Percentiles rank a stretch among this genome's conserved stretches.
These are phyloP conservation scores for Xylariaceae sp. DNA, from an alignment of 2,329 filamentous ascomycete genomes.

Conservation along the genomic window DNA sequence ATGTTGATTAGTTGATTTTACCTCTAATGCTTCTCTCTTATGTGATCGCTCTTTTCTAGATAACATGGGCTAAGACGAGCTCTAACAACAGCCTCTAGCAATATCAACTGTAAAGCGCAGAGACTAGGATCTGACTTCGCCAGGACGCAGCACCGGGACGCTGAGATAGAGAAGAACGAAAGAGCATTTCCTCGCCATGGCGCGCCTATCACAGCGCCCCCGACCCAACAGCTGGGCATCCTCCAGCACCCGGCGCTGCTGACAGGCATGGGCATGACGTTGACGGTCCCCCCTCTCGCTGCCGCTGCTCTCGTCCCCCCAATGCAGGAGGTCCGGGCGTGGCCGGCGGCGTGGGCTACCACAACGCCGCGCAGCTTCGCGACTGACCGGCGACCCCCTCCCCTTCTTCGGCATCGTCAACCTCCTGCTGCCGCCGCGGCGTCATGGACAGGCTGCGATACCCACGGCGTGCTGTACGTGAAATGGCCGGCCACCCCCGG, in stretches of 20 bases:
- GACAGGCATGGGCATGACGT: conserved; percentile 97
- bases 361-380: conserved; percentile 90
- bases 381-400: conserved; percentile 90
- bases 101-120: too few relatives aligned
- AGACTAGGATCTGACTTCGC: too few relatives aligned
- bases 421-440: conserved; percentile 41
- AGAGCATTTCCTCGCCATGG: neutral
- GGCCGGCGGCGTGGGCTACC: conserved; percentile 91
- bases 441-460: conserved; percentile 48
- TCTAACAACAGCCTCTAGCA: too few relatives aligned
- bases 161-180: neutral
- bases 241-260: conserved; percentile 92
- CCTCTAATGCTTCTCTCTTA: too few relatives aligned
- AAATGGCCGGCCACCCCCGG: conserved; percentile 99
- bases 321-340: conserved; percentile 95
- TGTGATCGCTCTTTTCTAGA: too few relatives aligned
- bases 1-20: too few relatives aligned
- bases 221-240: conserved; percentile 95
- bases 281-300: conserved; percentile 90
- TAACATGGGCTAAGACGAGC: too few relatives aligned
- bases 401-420: conserved; percentile 56
- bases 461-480: conserved; percentile 88
- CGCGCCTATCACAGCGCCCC: conserved; percentile 71
- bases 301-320: too few relatives aligned
- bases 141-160: too few relatives aligned